Conservation (phyloP, 2,329 filamentous ascomycete species). For the Aspergillus sp. region DNA sequence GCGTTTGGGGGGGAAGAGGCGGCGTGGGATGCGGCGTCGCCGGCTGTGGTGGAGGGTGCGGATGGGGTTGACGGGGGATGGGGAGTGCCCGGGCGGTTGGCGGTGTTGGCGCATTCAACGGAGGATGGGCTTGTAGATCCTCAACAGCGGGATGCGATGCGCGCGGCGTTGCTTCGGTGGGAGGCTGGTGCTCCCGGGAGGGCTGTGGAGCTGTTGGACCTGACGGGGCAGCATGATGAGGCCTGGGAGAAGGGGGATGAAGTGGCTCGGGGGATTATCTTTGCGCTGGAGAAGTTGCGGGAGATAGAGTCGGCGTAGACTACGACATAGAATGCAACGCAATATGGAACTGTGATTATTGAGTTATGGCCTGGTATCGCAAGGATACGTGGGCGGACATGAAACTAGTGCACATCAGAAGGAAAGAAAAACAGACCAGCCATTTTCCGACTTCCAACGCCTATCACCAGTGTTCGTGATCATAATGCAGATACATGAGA, state of each 20-base stretch:
- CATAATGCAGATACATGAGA: conserved; percentile 30
- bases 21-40: conserved; percentile 41
- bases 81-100: conserved; percentile 29
- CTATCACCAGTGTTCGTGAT: conserved; percentile 21
- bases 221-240: conserved; percentile 42
- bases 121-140: conserved; percentile 43
- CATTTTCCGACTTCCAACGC: conserved; percentile 27
- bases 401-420: conserved; percentile 26
- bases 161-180: conserved; percentile 52
- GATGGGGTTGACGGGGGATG: conserved; percentile 34
- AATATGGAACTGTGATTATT: conserved; percentile 4
- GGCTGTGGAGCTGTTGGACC: conserved; percentile 36
- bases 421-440: conserved; percentile 21
- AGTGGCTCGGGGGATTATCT: conserved; percentile 37
- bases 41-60: conserved; percentile 30
- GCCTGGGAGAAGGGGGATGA: conserved; percentile 42
- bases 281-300: conserved; percentile 29
- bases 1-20: conserved; percentile 41
- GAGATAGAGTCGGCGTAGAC: conserved; percentile 15
- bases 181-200: conserved; percentile 27
- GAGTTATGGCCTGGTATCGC: conserved; percentile 10
- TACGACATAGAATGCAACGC: background rate
- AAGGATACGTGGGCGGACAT: conserved; percentile 5
- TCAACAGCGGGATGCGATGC: conserved; percentile 42
- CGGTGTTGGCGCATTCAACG: conserved; percentile 41